Evolutionary conservation across 2,329 filamentous ascomycete genomes (phyloP), one percentile per base, ranked within the genome.

Genomic region (Microsporum ferrugineum): DNA sequence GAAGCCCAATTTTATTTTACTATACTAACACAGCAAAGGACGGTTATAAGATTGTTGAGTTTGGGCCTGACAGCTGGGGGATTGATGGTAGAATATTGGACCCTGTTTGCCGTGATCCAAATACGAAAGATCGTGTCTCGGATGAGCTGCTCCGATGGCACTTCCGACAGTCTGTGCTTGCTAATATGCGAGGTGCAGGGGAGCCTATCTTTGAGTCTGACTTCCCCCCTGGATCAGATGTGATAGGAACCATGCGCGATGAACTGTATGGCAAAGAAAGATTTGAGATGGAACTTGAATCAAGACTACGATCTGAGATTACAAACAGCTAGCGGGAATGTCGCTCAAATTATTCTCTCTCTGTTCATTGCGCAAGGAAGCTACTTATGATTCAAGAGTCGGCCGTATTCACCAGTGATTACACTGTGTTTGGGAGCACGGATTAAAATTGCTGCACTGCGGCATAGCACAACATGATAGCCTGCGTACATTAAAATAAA

Each of bases 181-280:
- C 65, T 2, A 69, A 68, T 60, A 66, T 69, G 64, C 66, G 63
- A 49, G 65, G 66, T 43, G 65, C 61, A 39, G 67, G 66, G 34
- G 66, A 67, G 58, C 67, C 66, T 12, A 43, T 64, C 17, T 66
- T 69, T 47, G 66, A 68, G 31, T 47, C 57, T 41, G 67, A 69
- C 43, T 67, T 68, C 53, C 65, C 67, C 2, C 59, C 66, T 41
- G 66, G 65, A 23, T 57, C 62, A 31, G 65, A 68, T 62, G 66
- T 65, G 63, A 55, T 67, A 41, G 64, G 38, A 33, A 60, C 60
- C 34, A 23, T 61, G 59, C 62, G 55, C 5, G 57, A 59, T 27
- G 62, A 63, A 47, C 61, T 45, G 12, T 63, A 66, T 58, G 62
- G 65, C 3, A 62, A 63, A 57, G 61, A 65, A 59, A 53, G 65